These are phyloP conservation scores for Gloeostereum incarnatum DNA, from an alignment of 768 basidiomycete genomes.

Conservation along the genomic window DNA sequence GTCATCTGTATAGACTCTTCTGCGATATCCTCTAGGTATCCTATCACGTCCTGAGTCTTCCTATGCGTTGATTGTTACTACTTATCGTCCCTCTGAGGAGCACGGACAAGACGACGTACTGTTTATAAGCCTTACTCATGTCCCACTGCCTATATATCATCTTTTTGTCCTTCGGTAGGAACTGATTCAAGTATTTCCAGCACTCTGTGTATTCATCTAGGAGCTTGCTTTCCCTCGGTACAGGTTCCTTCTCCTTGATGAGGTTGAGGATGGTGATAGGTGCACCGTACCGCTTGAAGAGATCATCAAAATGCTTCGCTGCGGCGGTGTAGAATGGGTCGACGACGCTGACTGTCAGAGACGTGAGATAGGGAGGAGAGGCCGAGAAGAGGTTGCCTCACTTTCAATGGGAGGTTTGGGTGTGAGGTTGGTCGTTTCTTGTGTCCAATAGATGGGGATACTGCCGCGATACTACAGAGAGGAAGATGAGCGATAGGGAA, in stretches of 20 bases:
- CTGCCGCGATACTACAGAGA: conserved; percentile 79
- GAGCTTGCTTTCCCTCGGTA: conserved; percentile 83
- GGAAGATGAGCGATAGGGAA: neutral
- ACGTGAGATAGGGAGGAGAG: neutral
- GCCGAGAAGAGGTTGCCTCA: conserved; percentile 24
- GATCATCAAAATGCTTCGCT: conserved; percentile 85
- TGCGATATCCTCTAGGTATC: conserved; percentile 89
- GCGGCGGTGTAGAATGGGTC: conserved; percentile 96
- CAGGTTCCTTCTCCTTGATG: conserved; percentile 77
- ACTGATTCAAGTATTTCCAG: conserved; percentile 90
- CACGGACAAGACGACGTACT: conserved; percentile 33
- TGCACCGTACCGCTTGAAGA: conserved; percentile 83
- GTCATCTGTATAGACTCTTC: conserved; percentile 90
- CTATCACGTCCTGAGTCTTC: conserved; percentile 93
- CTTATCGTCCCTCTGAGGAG: neutral
- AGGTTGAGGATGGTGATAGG: conserved; percentile 90
- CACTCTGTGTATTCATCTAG: conserved; percentile 89
- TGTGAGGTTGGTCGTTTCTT: conserved; percentile 85
- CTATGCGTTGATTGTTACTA: conserved; percentile 25
- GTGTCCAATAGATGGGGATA: conserved; percentile 95
- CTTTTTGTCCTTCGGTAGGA: conserved; percentile 75
- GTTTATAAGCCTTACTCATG: conserved; percentile 91
- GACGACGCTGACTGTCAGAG: conserved; percentile 66
- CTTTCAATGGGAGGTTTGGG: conserved; percentile 95
- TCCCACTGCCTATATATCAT: conserved; percentile 96